Percentiles rank a stretch among this genome's conserved stretches.
Conservation (phyloP, 495 filamentous ascomycete species). For the Glarea lozoyensis region DNA sequence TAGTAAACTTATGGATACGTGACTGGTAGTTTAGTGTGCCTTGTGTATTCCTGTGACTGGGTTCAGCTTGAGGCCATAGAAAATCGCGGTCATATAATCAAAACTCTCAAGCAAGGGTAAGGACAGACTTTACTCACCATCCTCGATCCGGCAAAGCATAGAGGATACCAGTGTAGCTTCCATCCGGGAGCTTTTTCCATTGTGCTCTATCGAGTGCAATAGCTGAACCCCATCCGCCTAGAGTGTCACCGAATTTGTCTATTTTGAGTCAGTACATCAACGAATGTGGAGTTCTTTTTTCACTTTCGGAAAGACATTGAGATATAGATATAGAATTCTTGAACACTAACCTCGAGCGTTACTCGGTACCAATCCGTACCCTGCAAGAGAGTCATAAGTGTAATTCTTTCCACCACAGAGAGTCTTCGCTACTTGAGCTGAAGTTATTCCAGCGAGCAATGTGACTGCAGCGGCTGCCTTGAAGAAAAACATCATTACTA, state of each 20-base stretch:
- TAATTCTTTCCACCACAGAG: constrained; percentile 57
- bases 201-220: constrained; percentile 51
- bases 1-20: constrained; percentile 62
- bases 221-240: constrained; percentile 60
- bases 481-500: no score
- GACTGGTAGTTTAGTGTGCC: constrained; percentile 68
- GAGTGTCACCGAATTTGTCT: constrained; percentile 68
- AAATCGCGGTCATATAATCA: no score
- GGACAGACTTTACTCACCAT: constrained; percentile 41
- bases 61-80: constrained; percentile 15
- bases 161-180: constrained; percentile 53
- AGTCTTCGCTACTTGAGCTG: neutral
- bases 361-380: constrained; percentile 55
- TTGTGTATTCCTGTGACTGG: constrained; percentile 46
- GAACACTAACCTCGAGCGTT: constrained; percentile 51
- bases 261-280: no score
- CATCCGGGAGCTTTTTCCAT: constrained; percentile 50
- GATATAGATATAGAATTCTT: no score
- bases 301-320: no score
- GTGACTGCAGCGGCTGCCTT: no score
- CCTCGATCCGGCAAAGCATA: constrained; percentile 66
- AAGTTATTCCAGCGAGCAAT: neutral
- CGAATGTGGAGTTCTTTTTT: no score
- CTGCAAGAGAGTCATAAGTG: constrained; percentile 59
- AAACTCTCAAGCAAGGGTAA: no score